Base-by-base conservation (phyloP, 805 yeast genomes). In the Wickerhamiella bombiphila region DNA sequence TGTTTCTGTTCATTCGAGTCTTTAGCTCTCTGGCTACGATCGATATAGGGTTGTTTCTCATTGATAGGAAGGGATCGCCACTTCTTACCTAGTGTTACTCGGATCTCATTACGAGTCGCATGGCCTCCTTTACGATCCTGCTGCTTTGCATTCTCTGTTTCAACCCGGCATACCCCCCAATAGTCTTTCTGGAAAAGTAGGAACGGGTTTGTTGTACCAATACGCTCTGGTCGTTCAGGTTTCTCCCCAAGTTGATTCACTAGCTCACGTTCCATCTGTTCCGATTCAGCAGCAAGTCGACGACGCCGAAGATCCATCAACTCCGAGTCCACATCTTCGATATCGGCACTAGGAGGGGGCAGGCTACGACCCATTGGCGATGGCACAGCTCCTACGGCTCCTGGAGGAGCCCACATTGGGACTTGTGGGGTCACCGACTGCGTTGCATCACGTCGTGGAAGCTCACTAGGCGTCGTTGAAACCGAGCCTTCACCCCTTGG, bases 1-100 rank as follows among this genome's bases (percentile, higher is more conserved):
- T 47, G 42, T 32, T 51, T 53, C 34, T 50, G 54, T 35, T 52
- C 55, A 29, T 58, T 59, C 26, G 46, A 51, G 13, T 54, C 59
- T 38, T 58, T 58, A 35, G 56, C 55, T 22, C 44, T 48, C 34
- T 51, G 51, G 15, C 63, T 55, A 24, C 45, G 45, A 33, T 54
- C 57, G n/a, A 59, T 42, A 40, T 60, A 60, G 0, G 65, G 65
- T 29, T 47, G 46, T 37, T 60, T 56, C 30, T 57, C 55, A 3
- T 43, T 54, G 8, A 56, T 62, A 2, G 63, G 58, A 16, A 61
- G 43, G 17, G 55, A 59, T 24, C 64, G 50, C 66, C 66, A 61
- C 48, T 58, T 57, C 35, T 55, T 54, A 19, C 65, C 65, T 19
- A 61, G 51, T 0, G 58, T 50, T 1, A 62, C 58, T 2, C 65